Conservation (phyloP, 2,329 filamentous ascomycete species). For the Aspergillus brunneoviolaceus region DNA sequence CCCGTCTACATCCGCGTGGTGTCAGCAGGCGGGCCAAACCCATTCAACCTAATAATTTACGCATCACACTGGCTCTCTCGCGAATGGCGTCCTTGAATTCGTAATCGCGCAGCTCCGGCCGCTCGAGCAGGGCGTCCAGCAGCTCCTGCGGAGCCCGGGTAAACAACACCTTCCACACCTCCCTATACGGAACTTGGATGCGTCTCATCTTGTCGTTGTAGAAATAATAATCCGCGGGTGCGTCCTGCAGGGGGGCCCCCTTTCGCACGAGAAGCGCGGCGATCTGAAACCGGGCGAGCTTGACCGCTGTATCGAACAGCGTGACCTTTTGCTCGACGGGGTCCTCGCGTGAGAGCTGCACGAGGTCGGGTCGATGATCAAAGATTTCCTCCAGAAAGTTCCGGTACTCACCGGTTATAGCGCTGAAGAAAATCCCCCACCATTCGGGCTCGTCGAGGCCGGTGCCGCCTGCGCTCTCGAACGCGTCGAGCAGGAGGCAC, state of each 20-base stretch:
- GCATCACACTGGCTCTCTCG: too few relatives aligned
- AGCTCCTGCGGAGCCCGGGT: neutral
- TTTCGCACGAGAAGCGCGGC: neutral
- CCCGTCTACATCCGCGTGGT: too few relatives aligned
- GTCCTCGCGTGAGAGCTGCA: neutral
- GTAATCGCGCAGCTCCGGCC: neutral
- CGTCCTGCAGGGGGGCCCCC: neutral
- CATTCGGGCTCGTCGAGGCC: neutral
- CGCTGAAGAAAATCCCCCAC: neutral
- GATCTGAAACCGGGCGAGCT: neutral
- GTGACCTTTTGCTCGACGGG: neutral
- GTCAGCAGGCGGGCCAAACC: too few relatives aligned
- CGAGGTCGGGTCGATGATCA: neutral
- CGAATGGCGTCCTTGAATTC: neutral
- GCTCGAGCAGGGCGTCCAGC: neutral
- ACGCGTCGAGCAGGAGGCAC: neutral
- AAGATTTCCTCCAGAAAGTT: neutral
- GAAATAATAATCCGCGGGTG: neutral
- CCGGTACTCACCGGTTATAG: neutral
- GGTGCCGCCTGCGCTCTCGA: neutral
- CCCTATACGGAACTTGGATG: neutral
- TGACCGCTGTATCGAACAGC: neutral
- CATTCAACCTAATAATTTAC: neutral
- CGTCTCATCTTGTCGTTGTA: neutral
- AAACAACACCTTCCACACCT: neutral